Evolutionary conservation across 768 basidiomycete genomes (phyloP).

Genomic region (Mycena albidolilacea): DNA sequence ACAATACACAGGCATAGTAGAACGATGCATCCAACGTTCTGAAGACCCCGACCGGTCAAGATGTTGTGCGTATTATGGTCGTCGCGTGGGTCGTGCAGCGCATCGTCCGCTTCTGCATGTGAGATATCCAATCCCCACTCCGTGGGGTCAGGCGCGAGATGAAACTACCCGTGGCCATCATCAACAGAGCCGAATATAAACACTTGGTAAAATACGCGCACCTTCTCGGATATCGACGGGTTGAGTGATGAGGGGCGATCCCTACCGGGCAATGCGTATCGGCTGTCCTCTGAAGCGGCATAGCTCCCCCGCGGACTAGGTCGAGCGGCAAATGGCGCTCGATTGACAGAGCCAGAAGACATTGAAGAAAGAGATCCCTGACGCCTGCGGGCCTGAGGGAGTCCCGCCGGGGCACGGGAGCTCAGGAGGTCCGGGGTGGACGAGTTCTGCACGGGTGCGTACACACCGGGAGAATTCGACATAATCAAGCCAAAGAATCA

Average conservation of each 20-base stretch:
- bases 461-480: not conserved
- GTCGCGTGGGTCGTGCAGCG: constrained; percentile 70
- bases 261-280: constrained; percentile 16
- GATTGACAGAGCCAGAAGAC: not conserved
- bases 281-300: constrained; percentile 13
- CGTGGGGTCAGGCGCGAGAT: constrained; percentile 62
- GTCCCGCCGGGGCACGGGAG: too few species aligned
- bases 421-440: not conserved
- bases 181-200: not conserved
- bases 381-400: too few species aligned
- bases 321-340: constrained; percentile 2
- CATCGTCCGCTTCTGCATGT: constrained; percentile 65
- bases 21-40: constrained; percentile 66
- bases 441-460: not conserved
- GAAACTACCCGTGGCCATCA: constrained; percentile 51
- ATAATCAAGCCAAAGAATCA: not conserved
- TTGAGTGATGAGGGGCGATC: constrained; percentile 7
- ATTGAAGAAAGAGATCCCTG: not conserved
- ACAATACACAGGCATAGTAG: constrained; percentile 51
- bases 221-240: constrained; percentile 25
- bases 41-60: constrained; percentile 69
- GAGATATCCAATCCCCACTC: constrained; percentile 56
- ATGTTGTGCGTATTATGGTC: constrained; percentile 62
- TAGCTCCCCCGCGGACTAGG: constrained; percentile 6
- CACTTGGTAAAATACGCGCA: not conserved